Base-by-base conservation (phyloP, 768 basidiomycete species). In the Phallus indusiatus region DNA sequence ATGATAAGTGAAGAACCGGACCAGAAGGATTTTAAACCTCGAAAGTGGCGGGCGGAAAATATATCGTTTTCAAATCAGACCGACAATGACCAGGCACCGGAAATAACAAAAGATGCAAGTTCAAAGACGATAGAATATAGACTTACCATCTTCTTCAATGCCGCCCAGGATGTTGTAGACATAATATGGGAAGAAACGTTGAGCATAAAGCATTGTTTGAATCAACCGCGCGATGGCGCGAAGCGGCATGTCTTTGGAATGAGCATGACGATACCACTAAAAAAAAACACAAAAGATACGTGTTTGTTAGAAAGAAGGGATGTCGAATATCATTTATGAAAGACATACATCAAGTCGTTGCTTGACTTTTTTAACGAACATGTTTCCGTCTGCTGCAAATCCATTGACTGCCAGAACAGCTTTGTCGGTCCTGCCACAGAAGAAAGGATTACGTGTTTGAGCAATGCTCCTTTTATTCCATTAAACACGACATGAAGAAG, bases 161-260 rank as follows among this genome's bases (percentile, higher is more conserved):
- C 94, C 94, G 54, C 92, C 91, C 35, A 97, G 84, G 68, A 97
- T 93, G 72, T 94, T 94, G 78, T 91, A 94, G 34, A 95, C 88
- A 72, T 95, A 99, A 79, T 89, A 98, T 0, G 96, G 96, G 83
- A 99, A 99, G 78, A 96, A 95, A 55, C 95, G 86, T 63, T 88
- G 87, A 46, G 81, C 88, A 71, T 99, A 99, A 24, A 99, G 81
- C 91, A 98, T 95, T 17, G 94, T 96, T 72, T 98, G 95, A 59
- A 99, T 94, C 67, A 99, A 80, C 60, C 96, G 84, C n/a, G 96
- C 96, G 69, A 99, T 96, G 22, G 94, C 86, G 62, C 88, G 86
- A 37, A 99, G 80, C n/a, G 92, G 86, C 90, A 97, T 97, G 65
- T 93, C 91, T 73, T 96, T 96, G 62, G 91, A 82, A 73, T 99